Conservation (phyloP, 202 grass and related monocot genomes). For the Sporobolus alterniflorus region DNA sequence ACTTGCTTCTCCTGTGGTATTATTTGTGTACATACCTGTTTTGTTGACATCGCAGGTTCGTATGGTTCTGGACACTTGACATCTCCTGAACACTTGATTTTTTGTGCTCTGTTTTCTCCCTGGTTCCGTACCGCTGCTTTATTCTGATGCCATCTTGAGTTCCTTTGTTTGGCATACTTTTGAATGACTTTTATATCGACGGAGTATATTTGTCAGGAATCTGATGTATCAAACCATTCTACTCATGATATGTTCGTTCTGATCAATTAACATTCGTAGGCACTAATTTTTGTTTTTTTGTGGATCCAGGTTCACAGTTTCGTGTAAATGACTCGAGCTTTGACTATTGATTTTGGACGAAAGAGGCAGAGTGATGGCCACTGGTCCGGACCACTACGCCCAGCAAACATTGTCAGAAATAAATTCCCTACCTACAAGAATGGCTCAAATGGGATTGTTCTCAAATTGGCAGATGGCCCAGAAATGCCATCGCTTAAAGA, state of each 20-base stretch:
- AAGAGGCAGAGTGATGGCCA: conserved; percentile 31
- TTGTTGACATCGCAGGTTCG: not conserved
- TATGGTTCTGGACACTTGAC: not conserved
- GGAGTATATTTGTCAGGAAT: not conserved
- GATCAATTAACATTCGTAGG: not conserved
- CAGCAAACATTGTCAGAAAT: conserved; percentile 56
- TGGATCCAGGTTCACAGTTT: not conserved
- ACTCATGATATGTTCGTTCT: not conserved
- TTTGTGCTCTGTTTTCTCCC: not conserved
- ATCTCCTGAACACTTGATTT: not conserved
- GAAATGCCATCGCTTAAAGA: conserved; percentile 65
- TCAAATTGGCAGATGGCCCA: conserved; percentile 54
- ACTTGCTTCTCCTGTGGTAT: not conserved
- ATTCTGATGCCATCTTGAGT: not conserved
- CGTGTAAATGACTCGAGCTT: conserved; percentile 66
- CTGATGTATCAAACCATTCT: not conserved
- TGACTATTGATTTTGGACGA: conserved; percentile 46
- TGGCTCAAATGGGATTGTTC: conserved; percentile 55
- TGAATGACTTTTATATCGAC: not conserved
- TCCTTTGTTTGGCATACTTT: not conserved
- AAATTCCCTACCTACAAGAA: conserved; percentile 75
- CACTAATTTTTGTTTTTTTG: not conserved
- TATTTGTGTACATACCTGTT: conserved; percentile 10
- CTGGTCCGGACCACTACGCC: conserved; percentile 46
- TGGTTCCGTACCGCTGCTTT: not conserved